Percentiles rank a stretch among this genome's conserved stretches.
phyloP scores from a whole-genome alignment of 1,284 basidiomycete genomes.

The Leccinum griseonigrum region DNA sequence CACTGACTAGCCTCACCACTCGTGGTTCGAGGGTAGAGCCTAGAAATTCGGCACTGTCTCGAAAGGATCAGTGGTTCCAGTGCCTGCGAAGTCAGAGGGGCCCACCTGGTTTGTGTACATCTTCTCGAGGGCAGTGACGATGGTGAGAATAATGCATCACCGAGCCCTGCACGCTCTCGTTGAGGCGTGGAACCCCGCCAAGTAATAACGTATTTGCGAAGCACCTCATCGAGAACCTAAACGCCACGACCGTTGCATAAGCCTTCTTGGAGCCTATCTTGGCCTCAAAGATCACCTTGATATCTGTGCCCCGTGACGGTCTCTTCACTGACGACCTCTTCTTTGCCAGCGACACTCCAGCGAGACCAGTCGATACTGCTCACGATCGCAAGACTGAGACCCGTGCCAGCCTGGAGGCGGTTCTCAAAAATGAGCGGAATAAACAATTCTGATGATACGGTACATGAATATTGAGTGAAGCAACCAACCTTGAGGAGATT shows the following conservation, averaged over 20 bases:
- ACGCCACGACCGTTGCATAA: slow-evolving; percentile 43
- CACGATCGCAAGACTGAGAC: slow-evolving; percentile 93
- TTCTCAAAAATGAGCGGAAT: slow-evolving; percentile 97
- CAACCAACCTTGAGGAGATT: slow-evolving; percentile 73
- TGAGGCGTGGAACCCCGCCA: slow-evolving; percentile 79
- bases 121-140: slow-evolving; percentile 56
- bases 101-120: slow-evolving; percentile 87
- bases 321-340: slow-evolving; percentile 87
- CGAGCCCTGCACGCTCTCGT: slow-evolving; percentile 43
- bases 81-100: slow-evolving; percentile 70
- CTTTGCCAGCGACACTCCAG: slow-evolving; percentile 81
- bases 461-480: slow-evolving; percentile 10
- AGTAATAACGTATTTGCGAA: slow-evolving; percentile 63
- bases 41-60: slow-evolving; percentile 28
- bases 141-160: slow-evolving; percentile 74
- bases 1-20: slow-evolving; percentile 23
- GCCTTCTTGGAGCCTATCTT: slow-evolving; percentile 51
- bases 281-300: slow-evolving; percentile 83
- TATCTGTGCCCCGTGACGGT: slow-evolving; percentile 83
- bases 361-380: slow-evolving; percentile 86
- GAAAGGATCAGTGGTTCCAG: slow-evolving; percentile 74
- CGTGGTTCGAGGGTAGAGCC: slow-evolving; percentile 18
- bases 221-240: slow-evolving; percentile 61
- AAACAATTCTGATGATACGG: slow-evolving; percentile 70
- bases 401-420: slow-evolving; percentile 88